phyloP scores from a whole-genome alignment of 768 basidiomycete species.

The Leccinum longicurvipes region DNA sequence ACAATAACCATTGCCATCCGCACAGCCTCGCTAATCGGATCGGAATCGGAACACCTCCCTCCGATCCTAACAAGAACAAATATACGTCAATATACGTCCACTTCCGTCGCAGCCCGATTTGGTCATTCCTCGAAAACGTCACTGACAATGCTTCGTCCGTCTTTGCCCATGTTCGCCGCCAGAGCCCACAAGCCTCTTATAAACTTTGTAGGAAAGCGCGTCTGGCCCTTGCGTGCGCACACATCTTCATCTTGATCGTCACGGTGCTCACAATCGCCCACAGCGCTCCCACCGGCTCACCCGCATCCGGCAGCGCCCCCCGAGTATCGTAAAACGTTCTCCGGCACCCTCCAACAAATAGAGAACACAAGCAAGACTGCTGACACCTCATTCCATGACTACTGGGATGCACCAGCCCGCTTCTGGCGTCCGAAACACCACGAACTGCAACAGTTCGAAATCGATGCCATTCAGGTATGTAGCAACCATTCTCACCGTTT shows the following conservation, averaged over 20 bases:
- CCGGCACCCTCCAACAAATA: conserved; percentile 39
- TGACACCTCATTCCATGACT: conserved; percentile 38
- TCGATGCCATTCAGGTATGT: conserved; percentile 63
- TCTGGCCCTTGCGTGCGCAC: conserved; percentile 44
- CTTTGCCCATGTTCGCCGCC: conserved; percentile 36
- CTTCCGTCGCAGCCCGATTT: conserved; percentile 1
- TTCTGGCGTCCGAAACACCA: conserved; percentile 52
- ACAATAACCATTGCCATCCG: neutral
- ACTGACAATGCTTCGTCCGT: conserved; percentile 21
- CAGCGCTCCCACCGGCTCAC: conserved; percentile 40
- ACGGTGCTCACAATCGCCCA: conserved; percentile 17
- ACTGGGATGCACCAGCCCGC: conserved; percentile 66
- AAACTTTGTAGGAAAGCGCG: conserved; percentile 57
- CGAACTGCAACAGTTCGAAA: conserved; percentile 53
- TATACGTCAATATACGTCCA: too few relatives aligned
- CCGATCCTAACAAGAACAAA: conserved; percentile 22
- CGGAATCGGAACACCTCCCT: conserved; percentile 10
- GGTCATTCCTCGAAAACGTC: neutral
- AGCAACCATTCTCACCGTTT: neutral
- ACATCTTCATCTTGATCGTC: neutral
- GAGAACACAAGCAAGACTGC: conserved; percentile 10
- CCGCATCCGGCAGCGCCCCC: conserved; percentile 68
- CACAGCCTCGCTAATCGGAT: conserved; percentile 14
- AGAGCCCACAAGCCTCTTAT: conserved; percentile 59
- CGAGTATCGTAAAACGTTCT: conserved; percentile 51